A percentile compares a stretch with the other conserved stretches of the same genome.
Evolutionary conservation across 352 stramenopile species (phyloP).

Genomic region (Phytophthora hybrid): DNA sequence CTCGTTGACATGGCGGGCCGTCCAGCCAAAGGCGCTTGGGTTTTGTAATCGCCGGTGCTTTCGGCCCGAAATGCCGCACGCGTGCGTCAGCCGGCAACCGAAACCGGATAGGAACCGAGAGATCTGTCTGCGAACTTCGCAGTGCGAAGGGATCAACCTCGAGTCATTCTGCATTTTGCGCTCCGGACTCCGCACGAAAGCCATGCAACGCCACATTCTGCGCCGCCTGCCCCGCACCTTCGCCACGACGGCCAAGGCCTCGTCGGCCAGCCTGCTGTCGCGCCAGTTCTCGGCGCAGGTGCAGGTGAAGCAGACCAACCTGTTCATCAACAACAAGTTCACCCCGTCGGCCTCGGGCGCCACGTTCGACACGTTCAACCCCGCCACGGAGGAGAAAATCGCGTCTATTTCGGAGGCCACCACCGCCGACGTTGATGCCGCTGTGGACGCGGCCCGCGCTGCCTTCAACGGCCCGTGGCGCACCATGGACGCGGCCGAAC

Average conservation of each 20-base stretch:
- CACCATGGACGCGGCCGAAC: slow-evolving; percentile 51
- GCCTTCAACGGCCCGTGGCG: slow-evolving; percentile 79
- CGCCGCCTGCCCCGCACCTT: slow-evolving; percentile 43
- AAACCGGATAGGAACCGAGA: slow-evolving; percentile 18
- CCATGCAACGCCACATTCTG: slow-evolving; percentile 58
- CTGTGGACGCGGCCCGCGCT: slow-evolving; percentile 64
- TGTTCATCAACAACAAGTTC: slow-evolving; percentile 91
- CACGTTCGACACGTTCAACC: slow-evolving; percentile 83
- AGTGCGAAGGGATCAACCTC: not conserved
- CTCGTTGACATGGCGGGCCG: slow-evolving; percentile 17
- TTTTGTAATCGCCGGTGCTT: slow-evolving; percentile 14
- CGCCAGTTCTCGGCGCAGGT: slow-evolving; percentile 47
- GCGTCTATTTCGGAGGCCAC: slow-evolving; percentile 63
- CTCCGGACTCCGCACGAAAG: slow-evolving; percentile 9
- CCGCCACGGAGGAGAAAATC: slow-evolving; percentile 81
- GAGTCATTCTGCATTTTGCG: slow-evolving; percentile 36
- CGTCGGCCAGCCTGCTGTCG: slow-evolving; percentile 25
- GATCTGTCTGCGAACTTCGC: slow-evolving; percentile 5
- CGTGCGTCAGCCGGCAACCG: slow-evolving; percentile 7
- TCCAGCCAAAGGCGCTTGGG: slow-evolving; percentile 8
- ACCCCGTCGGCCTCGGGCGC: slow-evolving; percentile 65
- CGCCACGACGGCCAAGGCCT: slow-evolving; percentile 24
- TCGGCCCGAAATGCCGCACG: not conserved
- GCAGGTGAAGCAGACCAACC: slow-evolving; percentile 66
- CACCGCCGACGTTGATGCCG: slow-evolving; percentile 66